Evolutionary conservation across 2,329 filamentous ascomycete genomes (phyloP), one percentile per base, ranked within the genome.

Genomic region (Hypoxylon sp.): DNA sequence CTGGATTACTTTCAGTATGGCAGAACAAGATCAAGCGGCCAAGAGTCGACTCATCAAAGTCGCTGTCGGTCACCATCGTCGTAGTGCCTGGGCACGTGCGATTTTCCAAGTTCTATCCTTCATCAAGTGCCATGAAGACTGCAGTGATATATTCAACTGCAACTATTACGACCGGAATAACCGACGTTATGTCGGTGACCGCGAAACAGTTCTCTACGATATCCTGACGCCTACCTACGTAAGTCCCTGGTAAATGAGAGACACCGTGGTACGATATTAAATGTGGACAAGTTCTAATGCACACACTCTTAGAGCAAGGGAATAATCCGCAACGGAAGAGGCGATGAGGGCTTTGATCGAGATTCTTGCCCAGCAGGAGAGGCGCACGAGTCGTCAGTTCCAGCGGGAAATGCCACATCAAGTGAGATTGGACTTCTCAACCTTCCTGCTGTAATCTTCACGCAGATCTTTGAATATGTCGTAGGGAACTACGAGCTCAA

Each of bases 401-500:
- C 39, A 20, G 11, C 39, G 10, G 6, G 19, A 43, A 20, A 20
- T 17, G 20, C 17, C 39, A 43, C 19, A 43, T 20, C 20, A 7
- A 13, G 11, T 37, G 2, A 37, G 13, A n/a, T n/a, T 17, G 5
- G 17, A 17, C 44, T 30, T 20, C 13, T 61, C 3, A 24, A 56
- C 11, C 8, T 61, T 4, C 58, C 58, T 1, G 7, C 37, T 2
- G 52, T 56, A 11, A 43, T 56, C n/a, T 41, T 56, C 10, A 13
- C 6, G 8, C 7, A n/a, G 0, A 61, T 61, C n/a, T 52, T 61
- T 22, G 47, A 56, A 46, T 52, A 47, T 5, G 41, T 10, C 3
- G 52, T 39, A 41, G 58, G 39, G 2, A 10, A 20, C 5, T 52
- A 56, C 13, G 58, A 56, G 15, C 22, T 61, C 7, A 28, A 43